These are phyloP conservation scores for Speleostelium caveatum DNA, from an alignment of 78 protist genomes.

Conservation along the genomic window DNA sequence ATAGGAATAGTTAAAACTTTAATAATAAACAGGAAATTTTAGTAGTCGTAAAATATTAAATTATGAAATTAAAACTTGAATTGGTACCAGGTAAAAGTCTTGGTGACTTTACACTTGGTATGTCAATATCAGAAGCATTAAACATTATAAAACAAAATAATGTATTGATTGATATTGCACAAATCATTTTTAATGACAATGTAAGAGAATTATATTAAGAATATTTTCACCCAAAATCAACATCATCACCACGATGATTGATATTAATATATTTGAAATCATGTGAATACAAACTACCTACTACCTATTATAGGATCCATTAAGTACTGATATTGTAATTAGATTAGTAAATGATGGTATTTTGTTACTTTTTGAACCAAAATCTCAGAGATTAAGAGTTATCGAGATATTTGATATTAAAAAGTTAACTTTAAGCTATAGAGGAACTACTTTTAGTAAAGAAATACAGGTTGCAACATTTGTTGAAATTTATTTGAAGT, in stretches of 20 bases:
- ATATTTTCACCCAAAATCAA: not conserved
- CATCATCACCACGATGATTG: not conserved
- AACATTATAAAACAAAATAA: conserved; percentile 53
- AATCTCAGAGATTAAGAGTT: conserved; percentile 71
- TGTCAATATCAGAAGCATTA: conserved; percentile 80
- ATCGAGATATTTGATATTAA: conserved; percentile 75
- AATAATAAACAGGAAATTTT: too few species aligned
- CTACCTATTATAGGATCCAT: conserved; percentile 57
- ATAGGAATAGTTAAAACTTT: too few species aligned
- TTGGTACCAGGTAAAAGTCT: conserved; percentile 70
- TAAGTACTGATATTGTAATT: conserved; percentile 77
- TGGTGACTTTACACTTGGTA: conserved; percentile 71
- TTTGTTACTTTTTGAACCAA: conserved; percentile 75
- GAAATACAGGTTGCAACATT: conserved; percentile 38
- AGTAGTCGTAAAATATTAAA: not conserved
- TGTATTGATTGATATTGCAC: conserved; percentile 39
- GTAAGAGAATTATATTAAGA: not conserved
- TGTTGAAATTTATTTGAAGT: conserved; percentile 75
- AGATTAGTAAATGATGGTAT: conserved; percentile 77
- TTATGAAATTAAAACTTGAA: conserved; percentile 59
- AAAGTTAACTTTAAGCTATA: conserved; percentile 49
- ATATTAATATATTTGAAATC: not conserved
- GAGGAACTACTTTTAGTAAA: conserved; percentile 48
- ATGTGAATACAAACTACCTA: not conserved
- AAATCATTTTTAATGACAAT: conserved; percentile 70